phyloP scores from a whole-genome alignment of 2,329 filamentous ascomycete genomes.

The Talaromyces verruculosus region DNA sequence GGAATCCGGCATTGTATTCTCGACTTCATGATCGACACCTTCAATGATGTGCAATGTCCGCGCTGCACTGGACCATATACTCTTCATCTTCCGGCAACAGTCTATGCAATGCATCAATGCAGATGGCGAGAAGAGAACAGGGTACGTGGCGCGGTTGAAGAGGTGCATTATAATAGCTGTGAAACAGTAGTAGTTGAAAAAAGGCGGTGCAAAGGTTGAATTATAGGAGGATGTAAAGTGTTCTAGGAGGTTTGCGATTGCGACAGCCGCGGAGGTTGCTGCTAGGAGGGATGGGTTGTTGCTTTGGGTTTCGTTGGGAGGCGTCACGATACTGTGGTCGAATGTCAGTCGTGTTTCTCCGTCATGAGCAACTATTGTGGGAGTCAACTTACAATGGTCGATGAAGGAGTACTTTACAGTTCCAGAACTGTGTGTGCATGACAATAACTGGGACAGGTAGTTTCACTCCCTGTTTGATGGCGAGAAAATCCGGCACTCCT shows the following conservation, averaged over 20 bases:
- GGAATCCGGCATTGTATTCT: constrained; percentile 10
- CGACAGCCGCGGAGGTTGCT: neutral
- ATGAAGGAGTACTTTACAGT: constrained; percentile 8
- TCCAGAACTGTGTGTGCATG: constrained; percentile 1
- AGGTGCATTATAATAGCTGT: constrained; percentile 22
- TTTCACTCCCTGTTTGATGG: constrained; percentile 1
- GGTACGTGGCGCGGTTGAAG: constrained; percentile 20
- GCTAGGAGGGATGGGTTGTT: neutral
- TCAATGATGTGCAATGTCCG: constrained; percentile 21
- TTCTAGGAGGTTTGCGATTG: constrained; percentile 13
- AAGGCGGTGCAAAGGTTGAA: constrained; percentile 18
- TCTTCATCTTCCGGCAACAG: constrained; percentile 22
- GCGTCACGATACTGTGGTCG: neutral
- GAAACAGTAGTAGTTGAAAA: constrained; percentile 22
- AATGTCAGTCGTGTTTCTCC: neutral
- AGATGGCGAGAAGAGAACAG: constrained; percentile 21
- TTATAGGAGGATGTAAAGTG: constrained; percentile 22
- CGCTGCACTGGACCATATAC: constrained; percentile 21
- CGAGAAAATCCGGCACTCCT: neutral
- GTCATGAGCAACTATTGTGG: neutral
- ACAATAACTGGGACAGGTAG: neutral
- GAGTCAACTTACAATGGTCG: neutral
- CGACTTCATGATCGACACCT: constrained; percentile 21
- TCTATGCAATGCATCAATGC: constrained; percentile 21
- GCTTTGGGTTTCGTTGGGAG: neutral